These are phyloP conservation scores for Luffa acutangula DNA, from an alignment of 306 rosid genomes.

Conservation along the genomic window DNA sequence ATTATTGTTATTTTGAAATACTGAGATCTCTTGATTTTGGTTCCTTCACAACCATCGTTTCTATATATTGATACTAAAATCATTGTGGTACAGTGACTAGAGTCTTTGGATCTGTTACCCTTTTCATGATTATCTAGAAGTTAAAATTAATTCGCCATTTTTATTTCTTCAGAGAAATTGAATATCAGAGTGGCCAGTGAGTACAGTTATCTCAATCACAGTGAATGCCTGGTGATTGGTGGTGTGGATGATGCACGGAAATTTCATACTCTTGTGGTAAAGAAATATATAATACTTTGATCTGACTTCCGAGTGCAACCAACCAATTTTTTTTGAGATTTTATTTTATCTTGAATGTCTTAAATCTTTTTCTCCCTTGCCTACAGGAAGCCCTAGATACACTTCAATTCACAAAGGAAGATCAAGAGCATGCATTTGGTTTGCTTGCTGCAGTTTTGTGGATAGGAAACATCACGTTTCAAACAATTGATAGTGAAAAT, in stretches of 20 bases:
- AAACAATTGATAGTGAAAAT: slow-evolving; percentile 49
- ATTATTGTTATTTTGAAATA: background rate
- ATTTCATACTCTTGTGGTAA: slow-evolving; percentile 60
- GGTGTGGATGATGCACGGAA: slow-evolving; percentile 36
- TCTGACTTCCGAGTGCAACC: background rate
- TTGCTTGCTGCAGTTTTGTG: slow-evolving; percentile 73
- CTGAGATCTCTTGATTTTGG: background rate
- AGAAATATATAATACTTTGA: slow-evolving; percentile 16
- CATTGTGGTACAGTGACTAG: background rate
- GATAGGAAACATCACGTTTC: slow-evolving; percentile 91
- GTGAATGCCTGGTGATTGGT: slow-evolving; percentile 64
- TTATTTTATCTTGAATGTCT: slow-evolving; percentile 4
- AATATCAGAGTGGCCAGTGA: slow-evolving; percentile 57
- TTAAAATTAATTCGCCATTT: background rate
- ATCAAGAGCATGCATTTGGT: slow-evolving; percentile 58
- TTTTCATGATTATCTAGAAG: background rate
- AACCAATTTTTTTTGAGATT: slow-evolving; percentile 1
- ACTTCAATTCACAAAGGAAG: slow-evolving; percentile 51
- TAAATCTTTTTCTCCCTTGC: background rate
- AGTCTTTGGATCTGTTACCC: background rate
- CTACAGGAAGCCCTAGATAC: slow-evolving; percentile 61
- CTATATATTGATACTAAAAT: background rate
- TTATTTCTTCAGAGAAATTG: slow-evolving; percentile 53
- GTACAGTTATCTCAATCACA: slow-evolving; percentile 82
- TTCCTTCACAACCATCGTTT: background rate